Base-by-base conservation (phyloP, 805 yeast genomes). In the Wickerhamomyces hampshirensis region DNA sequence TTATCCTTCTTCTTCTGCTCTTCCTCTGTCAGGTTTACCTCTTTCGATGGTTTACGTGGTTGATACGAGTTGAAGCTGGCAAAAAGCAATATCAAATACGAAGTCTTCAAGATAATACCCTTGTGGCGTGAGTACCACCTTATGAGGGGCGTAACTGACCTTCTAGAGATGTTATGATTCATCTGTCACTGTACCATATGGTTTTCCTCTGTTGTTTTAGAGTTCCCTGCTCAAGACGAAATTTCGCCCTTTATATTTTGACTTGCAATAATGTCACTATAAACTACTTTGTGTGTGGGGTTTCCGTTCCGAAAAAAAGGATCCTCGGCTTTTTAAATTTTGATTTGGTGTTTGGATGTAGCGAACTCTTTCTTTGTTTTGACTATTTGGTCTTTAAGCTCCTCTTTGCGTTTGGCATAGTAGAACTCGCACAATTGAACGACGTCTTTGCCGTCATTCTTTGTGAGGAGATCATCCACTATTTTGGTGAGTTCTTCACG, bases 101-200 rank as follows among this genome's bases (percentile, higher is more conserved):
- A 51, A 15, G 56, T 42, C 43, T 50, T 51, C 23, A 51, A 41
- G 26, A 51, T 45, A 34, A 48, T n/a, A 5, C 52, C 42, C 41
- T 51, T 51, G 44, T 50, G 54, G 23, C 46, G 42, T n/a, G 36
- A 23, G 45, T 51, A 51, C 56, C 54, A 49, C 30, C 31, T 37
- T 8, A 51, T 31, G 18, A 43, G 30, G 16, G 43, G 43, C 14
- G 37, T n/a, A n/a, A n/a, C n/a, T n/a, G n/a, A n/a, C n/a, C n/a
- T n/a, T n/a, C n/a, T n/a, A n/a, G n/a, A n/a, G n/a, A n/a, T n/a
- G n/a, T n/a, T n/a, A n/a, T n/a, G n/a, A n/a, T n/a, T n/a, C n/a
- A n/a, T n/a, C n/a, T n/a, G n/a, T n/a, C n/a, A n/a, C n/a, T n/a
- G 24, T 21, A 8, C 11, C 24, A 11, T 21, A 11, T 21, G 7